Evolutionary conservation across 768 basidiomycete genomes (phyloP), one percentile per base, ranked within the genome.

Genomic region (Fibroporia radiculosa): DNA sequence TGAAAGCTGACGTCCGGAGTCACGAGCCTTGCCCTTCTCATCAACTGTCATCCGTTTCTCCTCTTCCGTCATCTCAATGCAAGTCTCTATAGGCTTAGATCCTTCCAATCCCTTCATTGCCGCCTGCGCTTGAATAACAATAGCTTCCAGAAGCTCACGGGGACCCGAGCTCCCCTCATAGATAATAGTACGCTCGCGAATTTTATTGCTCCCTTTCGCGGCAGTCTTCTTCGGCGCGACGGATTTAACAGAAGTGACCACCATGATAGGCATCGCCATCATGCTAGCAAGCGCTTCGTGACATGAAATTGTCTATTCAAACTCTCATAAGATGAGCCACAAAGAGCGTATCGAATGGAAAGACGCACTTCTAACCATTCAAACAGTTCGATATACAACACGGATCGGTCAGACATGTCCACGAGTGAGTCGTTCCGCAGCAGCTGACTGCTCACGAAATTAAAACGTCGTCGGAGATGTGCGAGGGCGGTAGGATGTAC

Each of bases 251-350:
- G 83, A 83, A 4, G 74, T 70, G 16, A 80, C 76, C n/a, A 81
- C 80, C 91, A 93, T 93, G 58, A 89, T 90, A 5, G 92, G 91
- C 90, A 93, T 95, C 1, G 89, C 91, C 80, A 95, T 89, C 85
- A 93, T 93, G 49, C 86, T 89, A 13, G 90, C 90, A 31, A 96
- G 66, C 4, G 90, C 85, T 69, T 95, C 93, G 50, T 96, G 93
- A 53, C 82, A 83, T 5, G 92, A 93, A 36, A 97, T 85, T 0
- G 88, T 91, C 93, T 96, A 31, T 11, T 19, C n/a, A 40, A 23
- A 42, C 39, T 27, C 16, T 45, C 40, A 42, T 25, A 38, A 11
- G 4, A n/a, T 10, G 13, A 29, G 13, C 33, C 35, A 12, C 12
- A n/a, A 12, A 14, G 33, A 37, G 45, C 53, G 42, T 37, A 48